A percentile compares a stretch with the other conserved stretches of the same genome.
Evolutionary conservation across 441 rosid genomes (phyloP).

Genomic region (Arabidopsis hybrid): DNA sequence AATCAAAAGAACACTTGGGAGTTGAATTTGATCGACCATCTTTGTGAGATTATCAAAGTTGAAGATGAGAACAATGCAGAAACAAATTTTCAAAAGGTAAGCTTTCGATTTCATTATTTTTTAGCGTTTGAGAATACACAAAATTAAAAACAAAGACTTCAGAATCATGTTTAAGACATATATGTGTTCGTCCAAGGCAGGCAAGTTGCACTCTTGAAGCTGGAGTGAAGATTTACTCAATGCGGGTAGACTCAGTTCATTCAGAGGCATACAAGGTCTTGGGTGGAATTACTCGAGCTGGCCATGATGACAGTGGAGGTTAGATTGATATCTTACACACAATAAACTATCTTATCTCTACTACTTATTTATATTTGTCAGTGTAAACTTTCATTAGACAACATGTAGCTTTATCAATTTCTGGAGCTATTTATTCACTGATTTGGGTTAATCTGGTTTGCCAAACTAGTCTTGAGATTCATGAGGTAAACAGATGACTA

Average conservation of each 20-base stretch:
- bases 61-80: slow-evolving; percentile 83
- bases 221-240: slow-evolving; percentile 90
- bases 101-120: slow-evolving; percentile 25
- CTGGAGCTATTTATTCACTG: slow-evolving; percentile 12
- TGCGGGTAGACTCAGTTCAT: slow-evolving; percentile 90
- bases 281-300: slow-evolving; percentile 88
- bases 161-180: neutral
- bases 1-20: slow-evolving; percentile 98
- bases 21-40: slow-evolving; percentile 87
- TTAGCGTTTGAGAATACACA: neutral
- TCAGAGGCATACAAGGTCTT: slow-evolving; percentile 96
- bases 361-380: slow-evolving; percentile 14
- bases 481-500: slow-evolving; percentile 1
- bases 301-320: slow-evolving; percentile 78
- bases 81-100: slow-evolving; percentile 90
- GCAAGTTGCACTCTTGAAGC: slow-evolving; percentile 98
- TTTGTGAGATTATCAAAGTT: slow-evolving; percentile 75
- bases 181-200: slow-evolving; percentile 48
- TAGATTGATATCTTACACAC: slow-evolving; percentile 34
- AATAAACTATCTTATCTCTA: slow-evolving; percentile 9
- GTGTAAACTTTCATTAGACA: neutral
- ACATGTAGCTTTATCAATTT: neutral
- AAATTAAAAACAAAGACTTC: neutral
- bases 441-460: slow-evolving; percentile 10
- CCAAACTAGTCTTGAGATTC: slow-evolving; percentile 10